A percentile compares a stretch with the other conserved stretches of the same genome.
Evolutionary conservation across 2,329 filamentous ascomycete genomes (phyloP).

Genomic region (Fusarium pseudonygamai): DNA sequence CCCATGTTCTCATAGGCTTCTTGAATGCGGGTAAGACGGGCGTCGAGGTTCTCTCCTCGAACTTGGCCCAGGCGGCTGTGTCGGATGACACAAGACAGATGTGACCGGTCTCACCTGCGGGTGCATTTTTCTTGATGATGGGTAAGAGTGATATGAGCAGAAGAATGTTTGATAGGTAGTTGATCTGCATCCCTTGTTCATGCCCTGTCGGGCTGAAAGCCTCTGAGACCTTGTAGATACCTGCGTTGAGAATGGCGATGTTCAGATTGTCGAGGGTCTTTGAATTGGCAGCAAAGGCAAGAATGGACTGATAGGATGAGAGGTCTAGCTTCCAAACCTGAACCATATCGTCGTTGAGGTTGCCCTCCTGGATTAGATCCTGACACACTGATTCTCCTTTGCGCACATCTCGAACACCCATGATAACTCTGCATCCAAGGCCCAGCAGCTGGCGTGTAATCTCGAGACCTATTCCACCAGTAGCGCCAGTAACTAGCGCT

Average conservation of each 20-base stretch:
- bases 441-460: neutral
- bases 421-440: neutral
- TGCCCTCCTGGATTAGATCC: neutral
- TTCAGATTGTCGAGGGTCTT: neutral
- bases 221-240: neutral
- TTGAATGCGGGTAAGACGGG: neutral
- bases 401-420: neutral
- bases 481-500: neutral
- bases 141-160: neutral
- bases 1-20: neutral
- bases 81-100: neutral
- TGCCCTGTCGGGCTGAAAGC: neutral
- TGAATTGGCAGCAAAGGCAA: neutral
- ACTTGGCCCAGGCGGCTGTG: neutral
- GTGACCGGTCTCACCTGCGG: neutral
- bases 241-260: neutral
- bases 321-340: neutral
- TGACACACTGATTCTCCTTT: neutral
- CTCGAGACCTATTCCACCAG: neutral
- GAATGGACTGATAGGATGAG: neutral
- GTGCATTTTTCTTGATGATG: neutral
- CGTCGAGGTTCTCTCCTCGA: neutral
- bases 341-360: accelerated
- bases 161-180: neutral
- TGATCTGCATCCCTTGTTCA: neutral